phyloP scores from a whole-genome alignment of 208 protist species.

The Novymonas esmeraldas region DNA sequence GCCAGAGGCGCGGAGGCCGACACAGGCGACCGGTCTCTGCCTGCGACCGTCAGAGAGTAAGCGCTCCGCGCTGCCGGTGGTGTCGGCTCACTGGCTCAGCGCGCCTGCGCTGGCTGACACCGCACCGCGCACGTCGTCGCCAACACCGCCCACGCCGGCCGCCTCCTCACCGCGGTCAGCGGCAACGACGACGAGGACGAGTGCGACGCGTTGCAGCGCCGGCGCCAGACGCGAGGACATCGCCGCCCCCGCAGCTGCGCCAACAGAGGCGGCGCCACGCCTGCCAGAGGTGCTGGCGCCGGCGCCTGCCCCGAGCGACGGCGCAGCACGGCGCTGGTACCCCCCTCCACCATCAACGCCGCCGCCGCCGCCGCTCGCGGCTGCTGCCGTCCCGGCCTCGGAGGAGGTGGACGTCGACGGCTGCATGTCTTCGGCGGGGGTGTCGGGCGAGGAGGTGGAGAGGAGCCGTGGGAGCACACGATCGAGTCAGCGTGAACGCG shows the following conservation, averaged over 20 bases:
- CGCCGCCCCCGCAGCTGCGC: no score
- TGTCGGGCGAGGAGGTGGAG: no score
- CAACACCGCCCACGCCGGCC: background rate
- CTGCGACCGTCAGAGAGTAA: background rate
- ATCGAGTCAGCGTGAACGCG: no score
- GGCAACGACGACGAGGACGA: background rate
- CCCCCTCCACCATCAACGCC: background rate
- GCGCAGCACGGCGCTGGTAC: background rate
- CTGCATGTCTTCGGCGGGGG: no score
- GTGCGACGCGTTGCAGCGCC: no score
- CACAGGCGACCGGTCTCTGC: no score
- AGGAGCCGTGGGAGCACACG: no score
- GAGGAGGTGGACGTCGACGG: no score
- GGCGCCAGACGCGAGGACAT: no score
- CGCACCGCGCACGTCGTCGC: background rate
- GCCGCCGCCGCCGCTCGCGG: background rate
- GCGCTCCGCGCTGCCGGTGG: conserved; percentile 10
- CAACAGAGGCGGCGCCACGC: background rate
- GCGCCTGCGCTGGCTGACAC: conserved; percentile 15
- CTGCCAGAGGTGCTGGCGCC: background rate
- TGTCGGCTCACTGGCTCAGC: conserved; percentile 12
- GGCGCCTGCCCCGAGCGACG: background rate
- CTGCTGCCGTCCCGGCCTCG: background rate
- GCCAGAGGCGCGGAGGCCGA: no score
- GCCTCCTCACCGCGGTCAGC: conserved; percentile 5